Evolutionary conservation across 805 yeast genomes (phyloP).

Genomic region (Ogataea angusta): DNA sequence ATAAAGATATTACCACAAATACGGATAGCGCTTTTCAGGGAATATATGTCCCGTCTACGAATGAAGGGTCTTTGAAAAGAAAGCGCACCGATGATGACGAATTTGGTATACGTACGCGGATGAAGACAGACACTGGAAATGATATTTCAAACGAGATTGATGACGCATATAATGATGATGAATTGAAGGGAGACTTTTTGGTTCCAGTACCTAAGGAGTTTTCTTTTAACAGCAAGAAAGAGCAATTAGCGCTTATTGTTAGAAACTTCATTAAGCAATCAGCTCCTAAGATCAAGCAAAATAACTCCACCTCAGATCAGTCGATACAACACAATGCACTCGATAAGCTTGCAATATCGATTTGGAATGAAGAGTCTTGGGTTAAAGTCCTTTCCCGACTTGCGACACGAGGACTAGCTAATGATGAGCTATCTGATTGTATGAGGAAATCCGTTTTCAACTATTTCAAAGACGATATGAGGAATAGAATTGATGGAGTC

Average conservation of each 20-base stretch:
- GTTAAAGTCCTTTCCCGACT: slow-evolving; percentile 67
- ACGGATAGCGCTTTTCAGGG: slow-evolving; percentile 11
- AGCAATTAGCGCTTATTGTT: slow-evolving; percentile 55
- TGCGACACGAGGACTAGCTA: slow-evolving; percentile 74
- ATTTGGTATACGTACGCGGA: slow-evolving; percentile 33
- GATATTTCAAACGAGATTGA: slow-evolving; percentile 9
- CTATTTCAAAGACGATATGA: slow-evolving; percentile 71
- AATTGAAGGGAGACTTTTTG: slow-evolving; percentile 32
- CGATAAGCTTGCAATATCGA: slow-evolving; percentile 50
- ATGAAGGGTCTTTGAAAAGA: slow-evolving; percentile 17
- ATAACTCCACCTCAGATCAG: slow-evolving; percentile 21
- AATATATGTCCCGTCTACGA: not conserved
- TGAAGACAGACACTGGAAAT: not conserved
- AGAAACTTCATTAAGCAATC: slow-evolving; percentile 54
- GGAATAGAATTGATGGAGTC: slow-evolving; percentile 65
- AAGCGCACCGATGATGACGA: slow-evolving; percentile 8
- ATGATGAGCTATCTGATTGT: slow-evolving; percentile 49
- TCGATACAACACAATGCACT: slow-evolving; percentile 32
- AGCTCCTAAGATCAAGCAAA: slow-evolving; percentile 23
- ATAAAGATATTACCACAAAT: slow-evolving; percentile 25
- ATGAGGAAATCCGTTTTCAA: slow-evolving; percentile 70
- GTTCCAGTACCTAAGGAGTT: slow-evolving; percentile 59
- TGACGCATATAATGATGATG: slow-evolving; percentile 21
- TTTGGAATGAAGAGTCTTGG: slow-evolving; percentile 71
- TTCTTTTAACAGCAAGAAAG: slow-evolving; percentile 51